phyloP scores from a whole-genome alignment of 306 rosid species.

The Fragaria nilgerrensis region DNA sequence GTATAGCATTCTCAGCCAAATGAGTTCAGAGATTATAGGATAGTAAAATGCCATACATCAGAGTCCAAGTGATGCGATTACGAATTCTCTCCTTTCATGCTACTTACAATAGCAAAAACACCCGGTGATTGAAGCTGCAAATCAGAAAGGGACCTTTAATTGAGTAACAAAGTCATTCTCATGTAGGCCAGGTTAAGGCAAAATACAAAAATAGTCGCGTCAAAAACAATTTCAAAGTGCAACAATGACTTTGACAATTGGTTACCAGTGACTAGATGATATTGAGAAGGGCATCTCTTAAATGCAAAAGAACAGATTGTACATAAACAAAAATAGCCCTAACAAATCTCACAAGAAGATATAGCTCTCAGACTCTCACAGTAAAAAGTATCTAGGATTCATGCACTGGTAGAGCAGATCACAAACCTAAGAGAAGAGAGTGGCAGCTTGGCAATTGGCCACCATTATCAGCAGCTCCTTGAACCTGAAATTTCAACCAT shows the following conservation, averaged over 20 bases:
- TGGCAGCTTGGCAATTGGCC: slow-evolving; percentile 96
- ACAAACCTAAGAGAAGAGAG: slow-evolving; percentile 90
- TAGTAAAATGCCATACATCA: slow-evolving; percentile 46
- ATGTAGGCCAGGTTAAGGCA: neutral
- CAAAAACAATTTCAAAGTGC: neutral
- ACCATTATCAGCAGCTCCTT: slow-evolving; percentile 99
- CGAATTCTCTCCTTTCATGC: slow-evolving; percentile 96
- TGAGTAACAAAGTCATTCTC: slow-evolving; percentile 31
- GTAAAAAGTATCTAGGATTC: neutral
- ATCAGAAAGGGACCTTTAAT: slow-evolving; percentile 30
- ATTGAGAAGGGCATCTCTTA: neutral
- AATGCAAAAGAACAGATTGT: neutral
- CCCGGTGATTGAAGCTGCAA: slow-evolving; percentile 93
- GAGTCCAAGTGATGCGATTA: slow-evolving; percentile 97
- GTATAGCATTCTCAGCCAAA: slow-evolving; percentile 12
- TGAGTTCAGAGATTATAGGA: neutral
- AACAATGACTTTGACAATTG: neutral
- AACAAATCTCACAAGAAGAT: neutral
- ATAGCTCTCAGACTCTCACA: neutral
- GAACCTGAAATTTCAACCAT: slow-evolving; percentile 41
- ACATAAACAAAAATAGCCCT: neutral
- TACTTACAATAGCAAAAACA: slow-evolving; percentile 92
- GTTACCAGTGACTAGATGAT: neutral
- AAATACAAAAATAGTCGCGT: neutral
- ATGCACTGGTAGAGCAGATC: slow-evolving; percentile 8